Conservation (phyloP, 1,284 basidiomycete species). For the Microbotryomycetes sp. region DNA sequence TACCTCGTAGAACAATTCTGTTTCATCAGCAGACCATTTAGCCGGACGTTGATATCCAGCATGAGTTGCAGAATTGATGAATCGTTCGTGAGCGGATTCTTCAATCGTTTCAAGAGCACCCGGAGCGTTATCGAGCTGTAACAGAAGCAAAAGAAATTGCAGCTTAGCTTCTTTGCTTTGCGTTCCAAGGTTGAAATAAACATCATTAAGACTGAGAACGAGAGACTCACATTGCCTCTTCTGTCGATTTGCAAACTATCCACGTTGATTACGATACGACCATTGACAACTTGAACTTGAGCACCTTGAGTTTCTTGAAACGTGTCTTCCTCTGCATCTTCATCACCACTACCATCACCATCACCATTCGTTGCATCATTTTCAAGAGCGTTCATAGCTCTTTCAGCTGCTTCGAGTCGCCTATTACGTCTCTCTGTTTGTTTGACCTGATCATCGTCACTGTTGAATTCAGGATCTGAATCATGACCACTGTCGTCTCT, state of each 20-base stretch:
- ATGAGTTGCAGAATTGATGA: slow-evolving; percentile 76
- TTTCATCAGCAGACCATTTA: slow-evolving; percentile 77
- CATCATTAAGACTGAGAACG: slow-evolving; percentile 34
- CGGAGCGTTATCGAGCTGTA: neutral
- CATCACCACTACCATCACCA: slow-evolving; percentile 44
- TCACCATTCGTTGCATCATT: slow-evolving; percentile 6
- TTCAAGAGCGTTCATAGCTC: neutral
- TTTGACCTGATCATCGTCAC: neutral
- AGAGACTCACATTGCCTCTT: slow-evolving; percentile 11
- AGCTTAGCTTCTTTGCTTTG: no score
- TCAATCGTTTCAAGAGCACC: slow-evolving; percentile 57
- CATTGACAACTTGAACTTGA: slow-evolving; percentile 71
- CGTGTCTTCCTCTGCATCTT: slow-evolving; percentile 54
- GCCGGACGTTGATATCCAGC: slow-evolving; percentile 66
- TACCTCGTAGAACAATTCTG: slow-evolving; percentile 75
- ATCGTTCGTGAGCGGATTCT: slow-evolving; percentile 72
- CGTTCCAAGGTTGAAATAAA: slow-evolving; percentile 43
- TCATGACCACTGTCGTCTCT: neutral
- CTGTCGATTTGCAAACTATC: slow-evolving; percentile 69
- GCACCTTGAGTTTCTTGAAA: slow-evolving; percentile 63
- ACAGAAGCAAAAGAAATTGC: no score
- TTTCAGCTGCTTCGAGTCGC: neutral
- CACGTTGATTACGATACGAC: slow-evolving; percentile 72
- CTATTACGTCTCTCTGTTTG: neutral
- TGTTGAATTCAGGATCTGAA: neutral